These are phyloP conservation scores for Leccinum rimulosum DNA, from an alignment of 768 basidiomycete genomes.

Conservation along the genomic window DNA sequence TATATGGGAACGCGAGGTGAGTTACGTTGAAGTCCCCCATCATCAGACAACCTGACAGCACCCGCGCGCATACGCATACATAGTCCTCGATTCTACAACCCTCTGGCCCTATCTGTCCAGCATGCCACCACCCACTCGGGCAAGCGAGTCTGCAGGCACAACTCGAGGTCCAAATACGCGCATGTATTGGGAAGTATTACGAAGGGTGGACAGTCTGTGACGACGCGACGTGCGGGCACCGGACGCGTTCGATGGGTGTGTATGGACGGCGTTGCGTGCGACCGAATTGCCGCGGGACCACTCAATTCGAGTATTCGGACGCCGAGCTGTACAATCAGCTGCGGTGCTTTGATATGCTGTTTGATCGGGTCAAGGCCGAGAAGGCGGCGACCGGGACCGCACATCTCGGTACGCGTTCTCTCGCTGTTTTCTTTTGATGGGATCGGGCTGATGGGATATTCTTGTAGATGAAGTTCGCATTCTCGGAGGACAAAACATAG, in stretches of 20 bases:
- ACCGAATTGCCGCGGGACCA: slow-evolving; percentile 12
- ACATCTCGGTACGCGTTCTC: slow-evolving; percentile 35
- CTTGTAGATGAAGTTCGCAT: slow-evolving; percentile 53
- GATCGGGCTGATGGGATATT: neutral
- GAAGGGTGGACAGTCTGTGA: slow-evolving; percentile 87
- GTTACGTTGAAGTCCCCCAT: slow-evolving; percentile 12
- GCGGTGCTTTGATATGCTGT: slow-evolving; percentile 76
- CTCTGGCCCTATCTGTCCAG: slow-evolving; percentile 67
- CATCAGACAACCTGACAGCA: neutral
- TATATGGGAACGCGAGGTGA: slow-evolving; percentile 57
- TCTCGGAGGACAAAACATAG: slow-evolving; percentile 48
- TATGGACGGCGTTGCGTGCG: slow-evolving; percentile 83
- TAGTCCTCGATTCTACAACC: slow-evolving; percentile 68
- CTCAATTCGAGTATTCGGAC: slow-evolving; percentile 69
- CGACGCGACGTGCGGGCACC: slow-evolving; percentile 76
- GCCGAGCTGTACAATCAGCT: slow-evolving; percentile 86
- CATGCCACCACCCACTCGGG: slow-evolving; percentile 55
- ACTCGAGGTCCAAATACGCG: slow-evolving; percentile 82
- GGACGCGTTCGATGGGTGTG: slow-evolving; percentile 93
- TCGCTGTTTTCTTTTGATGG: neutral
- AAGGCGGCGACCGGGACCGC: slow-evolving; percentile 46
- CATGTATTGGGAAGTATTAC: slow-evolving; percentile 78
- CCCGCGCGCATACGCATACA: neutral
- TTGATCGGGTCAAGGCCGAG: slow-evolving; percentile 68
- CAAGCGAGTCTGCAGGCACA: slow-evolving; percentile 73